These are phyloP conservation scores for Solidago caesia DNA, from an alignment of 129 eudicot species.

Conservation along the genomic window DNA sequence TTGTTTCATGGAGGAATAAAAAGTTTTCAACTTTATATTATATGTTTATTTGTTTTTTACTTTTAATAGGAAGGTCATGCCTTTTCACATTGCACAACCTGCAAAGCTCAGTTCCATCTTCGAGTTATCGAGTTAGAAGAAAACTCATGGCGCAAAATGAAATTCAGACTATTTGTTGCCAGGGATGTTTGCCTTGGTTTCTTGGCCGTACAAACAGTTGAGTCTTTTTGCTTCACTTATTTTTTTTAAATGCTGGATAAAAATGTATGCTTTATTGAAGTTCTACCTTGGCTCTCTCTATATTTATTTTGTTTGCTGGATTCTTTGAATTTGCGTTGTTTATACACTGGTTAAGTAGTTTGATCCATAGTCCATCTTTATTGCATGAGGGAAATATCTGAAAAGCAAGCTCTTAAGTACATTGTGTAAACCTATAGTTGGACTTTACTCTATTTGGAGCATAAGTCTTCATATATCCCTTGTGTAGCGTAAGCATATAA, in stretches of 20 bases:
- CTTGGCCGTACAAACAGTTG: constrained; percentile 79
- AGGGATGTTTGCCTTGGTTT: constrained; percentile 83
- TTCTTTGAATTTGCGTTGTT: neutral
- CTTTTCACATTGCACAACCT: constrained; percentile 93
- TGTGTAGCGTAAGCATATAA: too few species aligned
- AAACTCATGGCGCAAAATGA: constrained; percentile 77
- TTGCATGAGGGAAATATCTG: neutral
- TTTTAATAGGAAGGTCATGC: constrained; percentile 78
- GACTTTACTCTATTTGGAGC: neutral
- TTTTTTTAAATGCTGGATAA: neutral
- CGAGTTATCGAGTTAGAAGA: constrained; percentile 62
- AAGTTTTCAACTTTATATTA: neutral
- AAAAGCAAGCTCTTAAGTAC: neutral
- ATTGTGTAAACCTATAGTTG: neutral
- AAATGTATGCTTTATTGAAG: neutral
- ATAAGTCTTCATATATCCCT: neutral
- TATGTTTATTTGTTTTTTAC: constrained; percentile 3
- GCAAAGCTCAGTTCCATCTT: constrained; percentile 93
- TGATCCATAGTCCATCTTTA: neutral
- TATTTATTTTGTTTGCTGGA: neutral
- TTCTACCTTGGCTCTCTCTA: neutral
- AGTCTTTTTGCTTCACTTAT: constrained; percentile 32
- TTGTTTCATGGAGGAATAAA: neutral
- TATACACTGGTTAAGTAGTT: neutral
- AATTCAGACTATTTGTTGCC: constrained; percentile 90